Evolutionary conservation across 2,329 filamentous ascomycete species (phyloP), one percentile per base, ranked within the genome.

Genomic region (Dactylonectria estremocensis): DNA sequence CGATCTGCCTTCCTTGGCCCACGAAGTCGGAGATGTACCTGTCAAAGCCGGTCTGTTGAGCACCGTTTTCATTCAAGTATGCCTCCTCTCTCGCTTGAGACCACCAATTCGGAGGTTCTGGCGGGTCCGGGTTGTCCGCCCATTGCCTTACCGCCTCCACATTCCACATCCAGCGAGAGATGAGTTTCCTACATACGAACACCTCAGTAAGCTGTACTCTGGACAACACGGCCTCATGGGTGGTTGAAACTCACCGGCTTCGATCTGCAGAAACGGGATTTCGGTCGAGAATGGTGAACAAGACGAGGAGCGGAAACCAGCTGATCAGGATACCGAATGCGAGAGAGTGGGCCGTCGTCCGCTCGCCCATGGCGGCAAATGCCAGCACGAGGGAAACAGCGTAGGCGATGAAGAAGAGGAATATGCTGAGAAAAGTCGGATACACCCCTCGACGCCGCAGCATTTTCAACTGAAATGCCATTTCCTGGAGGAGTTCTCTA

Each of bases 211-310:
- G n/a, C n/a, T n/a, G n/a, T n/a, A n/a, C n/a, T n/a, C n/a, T n/a
- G n/a, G n/a, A n/a, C n/a, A n/a, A n/a, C n/a, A n/a, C n/a, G n/a
- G n/a, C n/a, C n/a, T n/a, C n/a, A n/a, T n/a, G n/a, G n/a, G n/a
- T n/a, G n/a, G n/a, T n/a, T n/a, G n/a, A n/a, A n/a, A n/a, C 35
- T 40, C 35, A 40, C 35, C 13, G 11, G 35, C 9, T 40, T 10
- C 55, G 61, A 6, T 64, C 61, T 3, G 55, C 55, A 2, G 55
- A 64, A 8, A 64, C 54, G 3, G 61, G 61, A 16, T 64, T 64
- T 13, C 61, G 61, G 8, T 59, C 61, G 40, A 64, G 58, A n/a
- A 59, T 64, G n/a, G 46, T 64, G n/a, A 64, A 59, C 8, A 48
- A 48, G 2, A 64, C 61, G n/a, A 64, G 28, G 14, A 54, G 22